phyloP scores from a whole-genome alignment of 1,139 yeast species.

The Yamadazyma spencermartinsiae region DNA sequence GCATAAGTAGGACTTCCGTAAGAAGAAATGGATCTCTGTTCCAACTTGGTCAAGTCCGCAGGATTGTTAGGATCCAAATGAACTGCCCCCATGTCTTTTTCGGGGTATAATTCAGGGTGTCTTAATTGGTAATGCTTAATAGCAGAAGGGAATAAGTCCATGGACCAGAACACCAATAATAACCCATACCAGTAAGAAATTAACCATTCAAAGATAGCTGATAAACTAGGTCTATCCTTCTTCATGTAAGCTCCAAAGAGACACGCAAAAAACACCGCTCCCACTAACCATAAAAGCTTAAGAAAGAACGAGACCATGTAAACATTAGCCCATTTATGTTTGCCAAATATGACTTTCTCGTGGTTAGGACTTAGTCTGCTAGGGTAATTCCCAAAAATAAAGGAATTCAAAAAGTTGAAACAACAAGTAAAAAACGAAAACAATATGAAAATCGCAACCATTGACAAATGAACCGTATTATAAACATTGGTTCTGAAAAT shows the following conservation, averaged over 20 bases:
- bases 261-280: constrained; percentile 72
- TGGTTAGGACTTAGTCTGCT: constrained; percentile 42
- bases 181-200: constrained; percentile 82
- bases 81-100: constrained; percentile 12
- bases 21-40: constrained; percentile 17
- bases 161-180: constrained; percentile 61
- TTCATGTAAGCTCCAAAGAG: constrained; percentile 58
- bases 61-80: constrained; percentile 17
- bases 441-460: constrained; percentile 76
- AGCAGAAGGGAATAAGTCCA: constrained; percentile 72
- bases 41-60: constrained; percentile 15
- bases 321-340: constrained; percentile 35
- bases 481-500: constrained; percentile 68
- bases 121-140: constrained; percentile 28
- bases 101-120: constrained; percentile 23
- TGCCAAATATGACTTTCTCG: constrained; percentile 43
- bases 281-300: constrained; percentile 64
- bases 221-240: constrained; percentile 36
- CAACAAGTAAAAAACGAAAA: constrained; percentile 65
- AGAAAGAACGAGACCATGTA: constrained; percentile 52
- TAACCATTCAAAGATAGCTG: constrained; percentile 79
- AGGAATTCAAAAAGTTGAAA: constrained; percentile 60
- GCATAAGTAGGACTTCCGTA: constrained; percentile 19
- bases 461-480: constrained; percentile 61
- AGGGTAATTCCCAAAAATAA: constrained; percentile 59